phyloP scores from a whole-genome alignment of 208 protist species.

The Crithidia bombi region DNA sequence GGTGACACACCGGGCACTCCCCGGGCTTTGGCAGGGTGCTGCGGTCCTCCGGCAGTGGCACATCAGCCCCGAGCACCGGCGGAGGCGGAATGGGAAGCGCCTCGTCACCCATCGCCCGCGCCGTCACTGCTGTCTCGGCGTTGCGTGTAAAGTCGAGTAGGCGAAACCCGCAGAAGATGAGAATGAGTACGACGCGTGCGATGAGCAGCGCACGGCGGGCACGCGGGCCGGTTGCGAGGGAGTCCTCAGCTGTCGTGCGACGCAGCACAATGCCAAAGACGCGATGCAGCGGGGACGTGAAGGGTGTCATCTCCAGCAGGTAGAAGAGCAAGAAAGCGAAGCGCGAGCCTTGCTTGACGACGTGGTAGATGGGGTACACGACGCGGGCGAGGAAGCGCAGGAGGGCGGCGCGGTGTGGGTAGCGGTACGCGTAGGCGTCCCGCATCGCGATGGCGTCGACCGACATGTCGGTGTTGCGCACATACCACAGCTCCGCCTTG shows the following conservation, averaged over 20 bases:
- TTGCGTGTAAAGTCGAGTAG: constrained; percentile 61
- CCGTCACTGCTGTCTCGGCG: constrained; percentile 24
- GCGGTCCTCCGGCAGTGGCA: constrained; percentile 27
- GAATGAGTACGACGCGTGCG: constrained; percentile 63
- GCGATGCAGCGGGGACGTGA: constrained; percentile 55
- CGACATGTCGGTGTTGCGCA: constrained; percentile 43
- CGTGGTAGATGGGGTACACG: constrained; percentile 63
- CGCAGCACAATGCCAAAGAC: constrained; percentile 63
- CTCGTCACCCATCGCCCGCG: constrained; percentile 27
- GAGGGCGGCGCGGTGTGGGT: constrained; percentile 47
- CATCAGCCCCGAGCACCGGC: constrained; percentile 67
- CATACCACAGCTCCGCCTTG: constrained; percentile 55
- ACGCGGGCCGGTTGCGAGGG: constrained; percentile 36
- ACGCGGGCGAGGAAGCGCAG: constrained; percentile 43
- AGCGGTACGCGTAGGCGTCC: constrained; percentile 42
- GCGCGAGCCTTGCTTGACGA: constrained; percentile 33
- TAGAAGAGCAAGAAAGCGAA: constrained; percentile 67
- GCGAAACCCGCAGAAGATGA: constrained; percentile 70
- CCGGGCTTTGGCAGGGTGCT: constrained; percentile 45
- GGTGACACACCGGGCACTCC: constrained; percentile 68
- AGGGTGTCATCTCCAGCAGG: constrained; percentile 77
- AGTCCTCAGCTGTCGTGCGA: constrained; percentile 49
- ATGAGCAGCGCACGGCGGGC: constrained; percentile 55
- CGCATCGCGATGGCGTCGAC: constrained; percentile 56
- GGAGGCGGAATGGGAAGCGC: constrained; percentile 68